These are phyloP conservation scores for Exophiala lecanii-corni DNA, from an alignment of 2,329 filamentous ascomycete genomes.

Conservation along the genomic window DNA sequence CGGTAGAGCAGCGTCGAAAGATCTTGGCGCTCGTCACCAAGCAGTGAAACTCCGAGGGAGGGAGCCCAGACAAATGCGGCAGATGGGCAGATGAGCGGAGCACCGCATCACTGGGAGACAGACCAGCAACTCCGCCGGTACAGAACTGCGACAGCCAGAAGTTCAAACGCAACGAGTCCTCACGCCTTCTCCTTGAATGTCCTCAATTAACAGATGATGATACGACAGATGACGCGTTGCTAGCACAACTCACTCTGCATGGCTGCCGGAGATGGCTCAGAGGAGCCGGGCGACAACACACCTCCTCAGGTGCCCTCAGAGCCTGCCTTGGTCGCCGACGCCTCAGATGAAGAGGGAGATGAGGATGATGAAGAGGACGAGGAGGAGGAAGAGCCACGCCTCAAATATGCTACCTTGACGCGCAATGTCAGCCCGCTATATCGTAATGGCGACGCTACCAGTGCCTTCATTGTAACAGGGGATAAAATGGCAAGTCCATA, in stretches of 20 bases:
- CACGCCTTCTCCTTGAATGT: background rate
- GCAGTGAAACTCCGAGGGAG: conserved; percentile 5
- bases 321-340: background rate
- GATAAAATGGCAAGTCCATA: conserved; percentile 82
- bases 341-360: conserved; percentile 26
- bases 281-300: conserved; percentile 21
- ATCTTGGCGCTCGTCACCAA: conserved; percentile 20
- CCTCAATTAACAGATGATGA: too few species aligned
- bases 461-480: conserved; percentile 80
- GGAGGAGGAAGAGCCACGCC: conserved; percentile 85
- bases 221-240: conserved; percentile 18
- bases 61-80: too few species aligned
- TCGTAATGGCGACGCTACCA: conserved; percentile 91
- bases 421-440: conserved; percentile 75
- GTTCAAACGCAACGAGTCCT: background rate
- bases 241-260: conserved; percentile 18
- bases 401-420: conserved; percentile 89
- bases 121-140: background rate
- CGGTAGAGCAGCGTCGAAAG: background rate
- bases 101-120: conserved; percentile 3
- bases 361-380: conserved; percentile 67
- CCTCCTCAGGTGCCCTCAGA: background rate
- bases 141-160: background rate
- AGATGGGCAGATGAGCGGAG: background rate
- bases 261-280: conserved; percentile 29